A percentile compares a stretch with the other conserved stretches of the same genome.
Conservation (phyloP, 306 rosid genomes). For the Sechiopsis laciniata region DNA sequence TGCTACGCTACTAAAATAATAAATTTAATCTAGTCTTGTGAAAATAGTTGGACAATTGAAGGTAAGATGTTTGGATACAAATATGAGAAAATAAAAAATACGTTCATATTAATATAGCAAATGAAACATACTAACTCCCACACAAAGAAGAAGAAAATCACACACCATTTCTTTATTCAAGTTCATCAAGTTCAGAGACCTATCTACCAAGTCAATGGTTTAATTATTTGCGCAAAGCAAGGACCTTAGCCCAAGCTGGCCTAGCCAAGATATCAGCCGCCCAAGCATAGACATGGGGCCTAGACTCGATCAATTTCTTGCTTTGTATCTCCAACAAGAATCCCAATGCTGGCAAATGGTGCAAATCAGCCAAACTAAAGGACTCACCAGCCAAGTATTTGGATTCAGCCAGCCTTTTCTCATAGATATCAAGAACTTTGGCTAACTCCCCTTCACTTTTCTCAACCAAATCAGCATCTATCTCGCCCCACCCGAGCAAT, state of each 20-base stretch:
- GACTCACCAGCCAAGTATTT: conserved; percentile 53
- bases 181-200: neutral
- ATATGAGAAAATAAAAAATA: no score
- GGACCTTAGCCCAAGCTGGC: conserved; percentile 64
- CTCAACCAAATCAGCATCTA: conserved; percentile 39
- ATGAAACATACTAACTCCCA: no score
- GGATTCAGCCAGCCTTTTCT: conserved; percentile 37
- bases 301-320: conserved; percentile 37
- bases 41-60: no score
- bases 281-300: conserved; percentile 52
- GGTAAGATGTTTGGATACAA: no score
- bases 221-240: conserved; percentile 27
- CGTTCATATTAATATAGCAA: no score
- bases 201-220: neutral
- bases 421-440: conserved; percentile 54
- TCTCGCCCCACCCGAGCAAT: conserved; percentile 21
- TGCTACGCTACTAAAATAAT: no score
- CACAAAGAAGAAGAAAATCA: neutral
- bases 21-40: no score
- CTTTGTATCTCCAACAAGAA: conserved; percentile 37
- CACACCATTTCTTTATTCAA: neutral
- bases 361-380: conserved; percentile 61
- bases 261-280: conserved; percentile 51
- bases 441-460: conserved; percentile 44
- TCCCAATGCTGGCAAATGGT: conserved; percentile 43